These are phyloP conservation scores for Alternaria infectoria DNA, from an alignment of 2,329 filamentous ascomycete species.

Conservation along the genomic window DNA sequence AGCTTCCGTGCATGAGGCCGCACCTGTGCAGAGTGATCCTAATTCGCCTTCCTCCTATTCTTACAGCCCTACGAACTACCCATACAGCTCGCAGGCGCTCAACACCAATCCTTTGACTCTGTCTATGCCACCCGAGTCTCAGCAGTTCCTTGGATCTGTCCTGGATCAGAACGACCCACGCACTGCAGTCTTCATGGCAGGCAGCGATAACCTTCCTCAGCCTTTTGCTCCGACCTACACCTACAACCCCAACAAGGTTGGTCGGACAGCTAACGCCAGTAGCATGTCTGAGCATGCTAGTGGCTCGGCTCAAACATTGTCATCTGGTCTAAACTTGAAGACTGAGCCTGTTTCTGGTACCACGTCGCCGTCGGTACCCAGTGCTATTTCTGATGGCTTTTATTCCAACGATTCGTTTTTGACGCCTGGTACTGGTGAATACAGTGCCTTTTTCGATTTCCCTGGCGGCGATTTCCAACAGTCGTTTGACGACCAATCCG, in stretches of 20 bases:
- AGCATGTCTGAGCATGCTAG: slow-evolving; percentile 40
- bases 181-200: slow-evolving; percentile 55
- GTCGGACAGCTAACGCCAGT: slow-evolving; percentile 19
- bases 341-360: slow-evolving; percentile 15
- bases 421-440: slow-evolving; percentile 30
- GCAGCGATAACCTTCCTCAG: slow-evolving; percentile 51
- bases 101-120: slow-evolving; percentile 56
- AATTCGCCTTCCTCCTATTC: slow-evolving; percentile 28
- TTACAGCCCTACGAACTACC: slow-evolving; percentile 29
- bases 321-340: slow-evolving; percentile 41
- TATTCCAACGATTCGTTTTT: slow-evolving; percentile 24
- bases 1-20: slow-evolving; percentile 30
- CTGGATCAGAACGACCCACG: slow-evolving; percentile 55
- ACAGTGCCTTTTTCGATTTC: slow-evolving; percentile 32
- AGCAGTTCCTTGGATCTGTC: slow-evolving; percentile 58
- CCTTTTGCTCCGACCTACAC: slow-evolving; percentile 51
- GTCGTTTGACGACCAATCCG: slow-evolving; percentile 22
- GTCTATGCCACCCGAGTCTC: slow-evolving; percentile 59
- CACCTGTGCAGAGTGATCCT: slow-evolving; percentile 26
- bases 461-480: slow-evolving; percentile 20
- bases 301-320: slow-evolving; percentile 50
- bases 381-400: slow-evolving; percentile 28
- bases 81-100: slow-evolving; percentile 36
- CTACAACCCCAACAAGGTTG: slow-evolving; percentile 53
- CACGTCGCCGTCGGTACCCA: slow-evolving; percentile 26